Conservation (phyloP, 2,329 filamentous ascomycete genomes). For the Penicillium sp. region DNA sequence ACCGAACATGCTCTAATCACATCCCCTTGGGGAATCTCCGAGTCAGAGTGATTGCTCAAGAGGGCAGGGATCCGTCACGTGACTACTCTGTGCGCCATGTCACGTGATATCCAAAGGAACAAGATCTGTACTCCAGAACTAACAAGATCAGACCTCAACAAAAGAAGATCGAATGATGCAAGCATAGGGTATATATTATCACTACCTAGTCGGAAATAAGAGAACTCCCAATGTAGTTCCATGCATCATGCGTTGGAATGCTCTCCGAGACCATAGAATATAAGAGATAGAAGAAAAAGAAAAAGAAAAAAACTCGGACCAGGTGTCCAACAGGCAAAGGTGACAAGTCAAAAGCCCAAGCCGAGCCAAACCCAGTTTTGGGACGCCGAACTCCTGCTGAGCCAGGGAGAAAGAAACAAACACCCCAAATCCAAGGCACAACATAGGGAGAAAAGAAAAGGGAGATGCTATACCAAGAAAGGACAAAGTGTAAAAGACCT, state of each 20-base stretch:
- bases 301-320: slow-evolving; percentile 1
- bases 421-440: background rate
- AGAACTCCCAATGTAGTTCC: slow-evolving; percentile 19
- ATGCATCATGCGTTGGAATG: slow-evolving; percentile 18
- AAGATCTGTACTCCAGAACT: too few relatives aligned
- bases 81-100: too few relatives aligned
- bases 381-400: slow-evolving; percentile 18
- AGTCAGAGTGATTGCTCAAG: too few relatives aligned
- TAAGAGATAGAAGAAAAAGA: slow-evolving; percentile 5
- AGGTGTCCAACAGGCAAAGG: background rate
- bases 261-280: slow-evolving; percentile 4
- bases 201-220: slow-evolving; percentile 16
- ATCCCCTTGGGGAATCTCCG: too few relatives aligned
- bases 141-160: too few relatives aligned
- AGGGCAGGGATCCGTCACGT: too few relatives aligned
- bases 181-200: slow-evolving; percentile 23
- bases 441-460: background rate
- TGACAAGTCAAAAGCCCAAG: background rate
- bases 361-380: slow-evolving; percentile 12
- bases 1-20: too few relatives aligned
- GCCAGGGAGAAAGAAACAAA: slow-evolving; percentile 6
- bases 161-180: background rate
- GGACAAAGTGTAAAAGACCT: background rate
- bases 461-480: slow-evolving; percentile 5
- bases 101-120: too few relatives aligned